Conservation (phyloP, 306 rosid species). For the Lathyrus oleraceus region DNA sequence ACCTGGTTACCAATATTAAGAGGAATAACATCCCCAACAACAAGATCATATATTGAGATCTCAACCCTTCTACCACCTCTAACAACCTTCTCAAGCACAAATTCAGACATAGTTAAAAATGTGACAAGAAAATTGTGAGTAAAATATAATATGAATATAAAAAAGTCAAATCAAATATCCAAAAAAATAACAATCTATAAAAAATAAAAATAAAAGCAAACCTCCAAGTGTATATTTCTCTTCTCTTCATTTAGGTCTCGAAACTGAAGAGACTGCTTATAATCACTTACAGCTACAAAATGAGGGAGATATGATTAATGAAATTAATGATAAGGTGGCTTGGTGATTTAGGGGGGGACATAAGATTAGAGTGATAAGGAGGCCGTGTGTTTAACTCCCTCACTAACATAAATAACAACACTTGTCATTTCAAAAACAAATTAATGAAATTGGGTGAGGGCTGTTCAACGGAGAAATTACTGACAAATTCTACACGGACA, state of each 20-base stretch:
- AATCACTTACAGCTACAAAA: conserved; percentile 81
- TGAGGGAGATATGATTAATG: background rate
- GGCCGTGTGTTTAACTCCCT: background rate
- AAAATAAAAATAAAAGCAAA: conserved; percentile 30
- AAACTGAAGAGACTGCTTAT: conserved; percentile 95
- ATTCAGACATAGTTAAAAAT: conserved; percentile 12
- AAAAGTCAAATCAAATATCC: background rate
- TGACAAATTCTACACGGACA: conserved; percentile 2
- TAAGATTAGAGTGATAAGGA: background rate
- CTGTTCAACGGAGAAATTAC: conserved; percentile 7
- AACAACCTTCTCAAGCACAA: conserved; percentile 55
- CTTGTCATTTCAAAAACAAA: background rate
- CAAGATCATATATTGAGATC: conserved; percentile 85
- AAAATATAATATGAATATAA: background rate
- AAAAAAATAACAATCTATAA: background rate
- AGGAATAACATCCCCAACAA: conserved; percentile 90
- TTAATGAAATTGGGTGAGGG: background rate
- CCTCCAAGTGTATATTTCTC: conserved; percentile 92
- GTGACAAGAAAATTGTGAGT: background rate
- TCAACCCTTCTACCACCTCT: conserved; percentile 89
- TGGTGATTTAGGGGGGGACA: background rate
- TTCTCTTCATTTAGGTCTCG: conserved; percentile 89
- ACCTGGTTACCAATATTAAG: conserved; percentile 94
- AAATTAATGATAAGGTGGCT: background rate
- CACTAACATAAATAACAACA: background rate